Evolutionary conservation across 1,284 basidiomycete genomes (phyloP), one percentile per base, ranked within the genome.

Genomic region (Tilletiaria anomala): DNA sequence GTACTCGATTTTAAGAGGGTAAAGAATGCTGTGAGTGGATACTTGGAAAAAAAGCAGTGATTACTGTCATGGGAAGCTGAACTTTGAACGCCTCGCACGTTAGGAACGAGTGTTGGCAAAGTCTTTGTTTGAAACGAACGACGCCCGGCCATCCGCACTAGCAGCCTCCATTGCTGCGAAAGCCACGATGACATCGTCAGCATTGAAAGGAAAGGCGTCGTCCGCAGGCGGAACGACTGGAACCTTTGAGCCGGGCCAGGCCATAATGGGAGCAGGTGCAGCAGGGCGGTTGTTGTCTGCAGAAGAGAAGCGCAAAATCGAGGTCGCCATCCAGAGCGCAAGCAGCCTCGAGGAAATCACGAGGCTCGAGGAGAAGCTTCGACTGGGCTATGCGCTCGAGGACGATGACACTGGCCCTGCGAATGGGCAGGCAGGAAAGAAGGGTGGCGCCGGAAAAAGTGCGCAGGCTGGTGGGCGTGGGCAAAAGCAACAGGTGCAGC

Each of bases 1-100:
- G 83, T 89, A 68, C 76, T 99, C 61, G 93, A 99, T 75, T 97
- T 84, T 70, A 80, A 85, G 73, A 79, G 91, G 69, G 83, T 99
- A 65, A 83, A 85, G 69, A 86, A 94, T 69, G 84, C 86, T 76
- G 84, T 86, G 70, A 71, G 81, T 43, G 16, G 69, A 5, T 5
- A 18, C n/a, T 21, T 31, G 12, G 8, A 29, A 8, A 8, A n/a
- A 8, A n/a, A 29, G 26, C 26, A 29, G 19, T 29, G 26, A n/a
- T 29, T 29, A n/a, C 10, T 29, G 26, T 8, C 10, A n/a, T 8
- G 26, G 26, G 29, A 32, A n/a, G n/a, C n/a, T n/a, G n/a, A n/a
- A n/a, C n/a, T n/a, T n/a, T n/a, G n/a, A n/a, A n/a, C n/a, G n/a
- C n/a, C n/a, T n/a, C n/a, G n/a, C n/a, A n/a, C n/a, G n/a, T 16